Conservation (phyloP, 2,329 filamentous ascomycete species). For the Curvularia sp. region DNA sequence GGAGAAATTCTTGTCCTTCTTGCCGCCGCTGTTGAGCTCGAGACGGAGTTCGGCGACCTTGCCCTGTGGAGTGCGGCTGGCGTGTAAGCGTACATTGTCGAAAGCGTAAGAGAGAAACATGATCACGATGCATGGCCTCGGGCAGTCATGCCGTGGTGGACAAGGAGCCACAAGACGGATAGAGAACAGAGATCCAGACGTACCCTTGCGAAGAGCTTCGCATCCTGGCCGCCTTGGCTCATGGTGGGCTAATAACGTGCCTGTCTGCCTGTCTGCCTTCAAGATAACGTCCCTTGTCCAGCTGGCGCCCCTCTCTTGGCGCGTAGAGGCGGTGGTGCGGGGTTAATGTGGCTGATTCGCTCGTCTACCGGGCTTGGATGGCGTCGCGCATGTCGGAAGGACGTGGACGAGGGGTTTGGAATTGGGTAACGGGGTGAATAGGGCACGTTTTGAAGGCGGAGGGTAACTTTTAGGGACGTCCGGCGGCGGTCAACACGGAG, state of each 20-base stretch:
- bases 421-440: conserved; percentile 5
- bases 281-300: conserved; percentile 34
- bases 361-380: conserved; percentile 16
- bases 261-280: conserved; percentile 38
- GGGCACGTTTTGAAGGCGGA: conserved; percentile 13
- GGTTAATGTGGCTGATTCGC: conserved; percentile 23
- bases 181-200: conserved; percentile 50
- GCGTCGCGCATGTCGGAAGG: conserved; percentile 31
- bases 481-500: conserved; percentile 32
- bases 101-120: conserved; percentile 53
- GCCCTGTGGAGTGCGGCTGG: conserved; percentile 71
- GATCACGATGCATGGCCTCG: conserved; percentile 24
- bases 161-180: conserved; percentile 7
- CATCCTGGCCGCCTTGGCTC: conserved; percentile 83
- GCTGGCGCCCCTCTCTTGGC: conserved; percentile 38
- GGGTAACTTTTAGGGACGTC: conserved; percentile 24
- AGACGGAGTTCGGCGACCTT: conserved; percentile 97
- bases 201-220: conserved; percentile 99
- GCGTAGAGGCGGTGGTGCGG: conserved; percentile 13
- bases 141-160: not conserved
- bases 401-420: not conserved
- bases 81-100: conserved; percentile 60
- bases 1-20: conserved; percentile 97
- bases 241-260: conserved; percentile 55
- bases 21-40: conserved; percentile 90